A percentile compares a stretch with the other conserved stretches of the same genome.
These are phyloP conservation scores for Talaromyces sp. DNA, from an alignment of 2,329 filamentous ascomycete species.

Conservation along the genomic window DNA sequence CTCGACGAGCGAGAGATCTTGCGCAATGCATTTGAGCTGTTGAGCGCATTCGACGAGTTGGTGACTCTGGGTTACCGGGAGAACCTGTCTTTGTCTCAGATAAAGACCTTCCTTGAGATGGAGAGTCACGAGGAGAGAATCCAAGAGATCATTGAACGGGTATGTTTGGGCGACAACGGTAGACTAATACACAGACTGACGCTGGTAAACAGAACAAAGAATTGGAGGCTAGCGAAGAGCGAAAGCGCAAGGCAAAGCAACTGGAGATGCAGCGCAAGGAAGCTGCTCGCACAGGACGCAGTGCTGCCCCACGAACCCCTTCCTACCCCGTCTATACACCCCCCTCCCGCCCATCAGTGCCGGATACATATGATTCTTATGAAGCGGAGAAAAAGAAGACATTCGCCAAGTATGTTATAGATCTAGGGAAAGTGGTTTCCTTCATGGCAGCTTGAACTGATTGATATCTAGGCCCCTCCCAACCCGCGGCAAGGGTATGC, in stretches of 20 bases:
- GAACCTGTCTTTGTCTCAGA: slow-evolving; percentile 93
- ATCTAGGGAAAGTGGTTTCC: background rate
- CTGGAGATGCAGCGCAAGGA: slow-evolving; percentile 99
- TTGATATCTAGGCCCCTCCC: slow-evolving; percentile 53
- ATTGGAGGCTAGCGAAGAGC: slow-evolving; percentile 94
- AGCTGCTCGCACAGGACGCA: slow-evolving; percentile 74
- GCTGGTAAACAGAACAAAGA: slow-evolving; percentile 78
- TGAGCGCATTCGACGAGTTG: slow-evolving; percentile 96
- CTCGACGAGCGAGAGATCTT: slow-evolving; percentile 94
- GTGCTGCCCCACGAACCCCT: slow-evolving; percentile 70
- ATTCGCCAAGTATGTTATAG: slow-evolving; percentile 68
- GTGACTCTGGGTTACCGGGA: slow-evolving; percentile 95
- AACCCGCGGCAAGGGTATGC: slow-evolving; percentile 95
- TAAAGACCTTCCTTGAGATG: slow-evolving; percentile 99
- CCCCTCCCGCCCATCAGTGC: slow-evolving; percentile 70
- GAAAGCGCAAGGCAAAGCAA: slow-evolving; percentile 98
- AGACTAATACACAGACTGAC: slow-evolving; percentile 25
- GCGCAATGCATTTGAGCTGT: slow-evolving; percentile 91
- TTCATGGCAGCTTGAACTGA: slow-evolving; percentile 27
- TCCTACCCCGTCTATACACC: slow-evolving; percentile 88
- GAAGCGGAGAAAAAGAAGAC: slow-evolving; percentile 97
- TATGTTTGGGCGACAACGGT: slow-evolving; percentile 47
- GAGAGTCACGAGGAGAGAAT: slow-evolving; percentile 98
- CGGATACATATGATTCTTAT: slow-evolving; percentile 89
- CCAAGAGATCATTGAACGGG: slow-evolving; percentile 93